Evolutionary conservation across 192 early-diverging fungal species (phyloP).

Genomic region (Chytriomyces sp.): DNA sequence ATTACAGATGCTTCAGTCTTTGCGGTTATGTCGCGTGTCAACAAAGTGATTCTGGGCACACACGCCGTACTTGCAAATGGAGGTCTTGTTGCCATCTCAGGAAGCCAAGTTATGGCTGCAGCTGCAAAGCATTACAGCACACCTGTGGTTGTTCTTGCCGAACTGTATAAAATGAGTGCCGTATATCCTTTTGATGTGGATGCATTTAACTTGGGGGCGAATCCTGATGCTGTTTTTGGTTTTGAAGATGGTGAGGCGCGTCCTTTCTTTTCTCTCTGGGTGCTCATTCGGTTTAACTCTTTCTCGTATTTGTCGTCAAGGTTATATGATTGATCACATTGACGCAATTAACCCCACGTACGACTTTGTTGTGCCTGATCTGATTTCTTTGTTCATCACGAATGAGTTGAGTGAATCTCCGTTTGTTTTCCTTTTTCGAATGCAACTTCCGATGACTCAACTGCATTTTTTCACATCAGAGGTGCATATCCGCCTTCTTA

Average conservation of each 20-base stretch:
- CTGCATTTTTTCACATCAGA: slow-evolving; percentile 28
- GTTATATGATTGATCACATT: slow-evolving; percentile 76
- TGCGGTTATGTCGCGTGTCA: slow-evolving; percentile 96
- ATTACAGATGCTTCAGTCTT: slow-evolving; percentile 93
- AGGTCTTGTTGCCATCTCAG: slow-evolving; percentile 81
- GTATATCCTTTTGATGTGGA: slow-evolving; percentile 89
- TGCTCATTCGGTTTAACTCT: not conserved
- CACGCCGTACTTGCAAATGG: slow-evolving; percentile 94
- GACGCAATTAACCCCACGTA: slow-evolving; percentile 87
- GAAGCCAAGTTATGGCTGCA: slow-evolving; percentile 80
- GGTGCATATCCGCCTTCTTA: slow-evolving; percentile 80
- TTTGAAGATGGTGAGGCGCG: slow-evolving; percentile 70
- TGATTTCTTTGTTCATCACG: slow-evolving; percentile 89
- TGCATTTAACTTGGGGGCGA: slow-evolving; percentile 74
- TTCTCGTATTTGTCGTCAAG: slow-evolving; percentile 27
- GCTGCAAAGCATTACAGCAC: slow-evolving; percentile 92
- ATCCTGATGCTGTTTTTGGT: slow-evolving; percentile 80
- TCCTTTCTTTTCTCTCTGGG: not conserved
- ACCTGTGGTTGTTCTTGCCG: slow-evolving; percentile 91
- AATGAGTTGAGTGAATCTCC: slow-evolving; percentile 68
- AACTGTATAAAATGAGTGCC: slow-evolving; percentile 87
- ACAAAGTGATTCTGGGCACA: slow-evolving; percentile 93
- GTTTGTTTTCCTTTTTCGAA: not conserved
- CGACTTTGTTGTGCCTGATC: slow-evolving; percentile 91
- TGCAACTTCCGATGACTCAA: too few relatives aligned